Conservation (phyloP, 1,284 basidiomycete genomes). For the Marasmius fiardii region DNA sequence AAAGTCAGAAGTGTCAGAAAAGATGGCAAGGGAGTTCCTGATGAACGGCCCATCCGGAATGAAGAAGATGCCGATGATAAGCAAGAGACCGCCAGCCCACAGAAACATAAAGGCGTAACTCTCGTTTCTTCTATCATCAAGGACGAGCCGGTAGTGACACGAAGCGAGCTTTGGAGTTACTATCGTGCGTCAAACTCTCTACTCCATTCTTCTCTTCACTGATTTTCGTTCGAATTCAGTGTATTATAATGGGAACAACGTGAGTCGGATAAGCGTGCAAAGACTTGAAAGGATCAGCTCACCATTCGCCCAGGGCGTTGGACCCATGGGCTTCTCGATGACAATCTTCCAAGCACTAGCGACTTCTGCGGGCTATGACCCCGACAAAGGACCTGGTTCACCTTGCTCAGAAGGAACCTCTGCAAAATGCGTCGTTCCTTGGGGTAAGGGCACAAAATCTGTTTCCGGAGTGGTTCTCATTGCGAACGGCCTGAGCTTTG, state of each 20-base stretch:
- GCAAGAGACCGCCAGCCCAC: no score
- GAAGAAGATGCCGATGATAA: no score
- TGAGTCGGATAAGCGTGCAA: conserved; percentile 24
- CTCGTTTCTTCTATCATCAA: conserved; percentile 35
- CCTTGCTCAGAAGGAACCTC: conserved; percentile 57
- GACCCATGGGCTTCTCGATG: conserved; percentile 59
- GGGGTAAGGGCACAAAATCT: conserved; percentile 64
- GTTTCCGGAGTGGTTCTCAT: conserved; percentile 75
- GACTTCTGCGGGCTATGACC: conserved; percentile 66
- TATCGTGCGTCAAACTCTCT: conserved; percentile 44
- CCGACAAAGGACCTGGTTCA: conserved; percentile 60
- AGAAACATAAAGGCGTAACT: no score
- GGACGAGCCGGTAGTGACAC: conserved; percentile 55
- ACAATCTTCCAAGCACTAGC: conserved; percentile 75
- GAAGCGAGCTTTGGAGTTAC: conserved; percentile 69
- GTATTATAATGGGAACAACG: conserved; percentile 73
- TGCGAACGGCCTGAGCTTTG: conserved; percentile 75
- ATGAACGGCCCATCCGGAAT: no score
- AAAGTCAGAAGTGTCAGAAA: no score
- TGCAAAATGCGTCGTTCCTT: conserved; percentile 73
- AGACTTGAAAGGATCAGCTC: conserved; percentile 1
- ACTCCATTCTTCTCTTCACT: neutral
- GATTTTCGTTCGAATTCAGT: conserved; percentile 35
- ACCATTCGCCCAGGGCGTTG: conserved; percentile 45
- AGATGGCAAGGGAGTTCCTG: no score